phyloP scores from a whole-genome alignment of 805 yeast genomes.

The Yamadazyma scolyti region DNA sequence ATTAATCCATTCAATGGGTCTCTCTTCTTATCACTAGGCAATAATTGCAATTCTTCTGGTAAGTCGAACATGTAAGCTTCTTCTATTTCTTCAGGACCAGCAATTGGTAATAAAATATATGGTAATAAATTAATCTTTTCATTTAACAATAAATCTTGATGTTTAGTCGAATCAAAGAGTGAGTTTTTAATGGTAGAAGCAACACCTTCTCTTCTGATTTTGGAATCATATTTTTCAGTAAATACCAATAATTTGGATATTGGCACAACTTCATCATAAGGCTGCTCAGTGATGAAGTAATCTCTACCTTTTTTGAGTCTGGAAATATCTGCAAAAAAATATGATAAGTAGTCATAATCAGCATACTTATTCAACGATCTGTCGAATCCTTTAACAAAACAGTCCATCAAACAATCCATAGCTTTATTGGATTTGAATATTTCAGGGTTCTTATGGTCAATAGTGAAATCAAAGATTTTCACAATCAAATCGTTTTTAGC shows the following conservation, averaged over 20 bases:
- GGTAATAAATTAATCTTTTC: constrained; percentile 72
- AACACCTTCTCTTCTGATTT: constrained; percentile 84
- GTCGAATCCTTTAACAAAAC: constrained; percentile 82
- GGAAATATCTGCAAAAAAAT: constrained; percentile 87
- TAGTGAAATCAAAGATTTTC: constrained; percentile 41
- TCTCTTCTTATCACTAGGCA: constrained; percentile 70
- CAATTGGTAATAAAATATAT: constrained; percentile 75
- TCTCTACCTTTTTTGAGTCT: constrained; percentile 70
- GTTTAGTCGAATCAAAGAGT: constrained; percentile 73
- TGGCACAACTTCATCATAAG: constrained; percentile 74
- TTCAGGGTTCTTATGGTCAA: constrained; percentile 29
- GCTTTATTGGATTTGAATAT: constrained; percentile 55
- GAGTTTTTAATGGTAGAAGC: constrained; percentile 91
- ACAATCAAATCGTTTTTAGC: constrained; percentile 72
- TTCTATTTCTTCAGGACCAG: constrained; percentile 71
- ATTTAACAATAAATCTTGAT: constrained; percentile 55
- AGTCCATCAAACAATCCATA: constrained; percentile 81
- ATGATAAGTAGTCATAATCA: constrained; percentile 76
- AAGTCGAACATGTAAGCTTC: constrained; percentile 82
- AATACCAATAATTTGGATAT: constrained; percentile 77
- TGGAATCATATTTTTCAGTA: constrained; percentile 75
- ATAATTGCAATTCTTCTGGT: constrained; percentile 83
- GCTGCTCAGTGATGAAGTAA: constrained; percentile 70
- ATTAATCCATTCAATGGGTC: constrained; percentile 69
- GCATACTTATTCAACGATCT: constrained; percentile 69